phyloP scores from a whole-genome alignment of 108 stramenopile species.

The Fistulifera pelliculosa region DNA sequence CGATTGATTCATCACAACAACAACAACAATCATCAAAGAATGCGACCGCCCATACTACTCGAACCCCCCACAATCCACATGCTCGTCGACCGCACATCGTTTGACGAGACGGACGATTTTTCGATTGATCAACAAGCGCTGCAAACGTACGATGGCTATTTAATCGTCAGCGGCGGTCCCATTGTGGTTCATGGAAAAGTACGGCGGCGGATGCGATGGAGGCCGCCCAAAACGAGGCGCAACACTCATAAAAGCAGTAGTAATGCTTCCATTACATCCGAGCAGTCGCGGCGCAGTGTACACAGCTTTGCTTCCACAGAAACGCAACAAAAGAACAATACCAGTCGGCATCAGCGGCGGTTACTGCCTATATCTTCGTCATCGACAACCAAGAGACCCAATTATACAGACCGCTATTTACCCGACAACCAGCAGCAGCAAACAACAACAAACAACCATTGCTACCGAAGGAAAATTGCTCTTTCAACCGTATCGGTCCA shows the following conservation, averaged over 20 bases:
- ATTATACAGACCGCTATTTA: too few relatives aligned
- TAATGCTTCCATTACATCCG: slow-evolving; percentile 12
- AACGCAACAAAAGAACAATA: slow-evolving; percentile 12
- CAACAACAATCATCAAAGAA: too few relatives aligned
- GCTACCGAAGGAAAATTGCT: background rate
- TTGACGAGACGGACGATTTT: slow-evolving; percentile 10
- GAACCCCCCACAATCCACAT: background rate
- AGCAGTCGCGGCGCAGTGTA: slow-evolving; percentile 14
- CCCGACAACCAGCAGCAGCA: too few relatives aligned
- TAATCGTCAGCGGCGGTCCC: background rate
- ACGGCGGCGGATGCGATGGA: slow-evolving; percentile 37
- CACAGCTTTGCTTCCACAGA: slow-evolving; percentile 9
- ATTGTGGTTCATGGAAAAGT: slow-evolving; percentile 32
- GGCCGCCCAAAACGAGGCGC: slow-evolving; percentile 20
- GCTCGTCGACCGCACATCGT: slow-evolving; percentile 6
- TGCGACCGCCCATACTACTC: too few relatives aligned
- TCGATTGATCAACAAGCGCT: background rate
- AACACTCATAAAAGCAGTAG: slow-evolving; percentile 1
- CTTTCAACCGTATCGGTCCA: background rate
- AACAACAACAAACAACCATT: background rate
- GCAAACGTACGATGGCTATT: background rate
- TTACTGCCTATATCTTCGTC: slow-evolving; percentile 10
- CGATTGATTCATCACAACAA: too few relatives aligned
- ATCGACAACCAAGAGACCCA: background rate
- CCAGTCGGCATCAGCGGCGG: slow-evolving; percentile 4